A percentile compares a stretch with the other conserved stretches of the same genome.
Evolutionary conservation across 1,284 basidiomycete species (phyloP).

Genomic region (Cerioporus squamosus): DNA sequence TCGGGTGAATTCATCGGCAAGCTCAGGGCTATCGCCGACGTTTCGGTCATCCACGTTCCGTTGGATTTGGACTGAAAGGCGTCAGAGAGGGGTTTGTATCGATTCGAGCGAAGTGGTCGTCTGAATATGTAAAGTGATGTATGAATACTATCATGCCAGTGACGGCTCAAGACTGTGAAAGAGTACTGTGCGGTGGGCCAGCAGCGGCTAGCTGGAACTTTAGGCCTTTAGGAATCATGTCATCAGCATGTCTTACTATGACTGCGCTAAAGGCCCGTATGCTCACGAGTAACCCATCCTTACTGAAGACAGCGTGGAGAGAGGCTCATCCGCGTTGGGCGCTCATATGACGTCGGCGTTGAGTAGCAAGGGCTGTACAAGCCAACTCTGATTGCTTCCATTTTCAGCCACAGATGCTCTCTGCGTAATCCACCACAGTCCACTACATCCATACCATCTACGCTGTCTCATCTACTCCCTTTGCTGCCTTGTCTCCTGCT

Average conservation of each 20-base stretch:
- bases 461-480: not conserved
- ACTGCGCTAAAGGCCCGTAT: too few relatives aligned
- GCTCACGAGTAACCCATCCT: too few relatives aligned
- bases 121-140: too few relatives aligned
- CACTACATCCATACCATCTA: not conserved
- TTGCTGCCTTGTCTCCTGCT: not conserved
- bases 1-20: not conserved
- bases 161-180: too few relatives aligned
- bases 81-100: too few relatives aligned
- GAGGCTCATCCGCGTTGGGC: not conserved
- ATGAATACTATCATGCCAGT: too few relatives aligned
- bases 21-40: not conserved
- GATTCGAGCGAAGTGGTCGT: too few relatives aligned
- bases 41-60: conserved; percentile 8
- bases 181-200: too few relatives aligned
- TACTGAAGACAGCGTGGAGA: too few relatives aligned
- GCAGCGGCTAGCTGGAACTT: too few relatives aligned
- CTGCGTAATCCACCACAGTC: not conserved
- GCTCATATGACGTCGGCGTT: conserved; percentile 12
- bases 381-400: not conserved
- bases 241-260: too few relatives aligned
- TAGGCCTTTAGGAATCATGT: too few relatives aligned
- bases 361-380: conserved; percentile 5
- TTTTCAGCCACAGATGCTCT: conserved; percentile 1
- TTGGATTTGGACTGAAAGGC: not conserved